Conservation (phyloP, 176 grass and related monocot species). For the Coix lacrymajobi region DNA sequence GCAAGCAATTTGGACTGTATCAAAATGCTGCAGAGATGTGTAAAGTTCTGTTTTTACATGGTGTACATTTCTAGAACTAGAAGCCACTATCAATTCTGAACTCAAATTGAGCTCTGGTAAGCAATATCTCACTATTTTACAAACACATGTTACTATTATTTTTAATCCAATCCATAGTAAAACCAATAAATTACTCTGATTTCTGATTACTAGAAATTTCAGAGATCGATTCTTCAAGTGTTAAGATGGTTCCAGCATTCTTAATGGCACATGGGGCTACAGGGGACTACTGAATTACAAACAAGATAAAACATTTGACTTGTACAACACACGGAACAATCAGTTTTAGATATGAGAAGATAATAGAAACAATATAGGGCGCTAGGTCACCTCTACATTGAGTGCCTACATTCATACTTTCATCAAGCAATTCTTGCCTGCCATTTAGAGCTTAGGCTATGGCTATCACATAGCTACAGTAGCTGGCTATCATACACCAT, state of each 20-base stretch:
- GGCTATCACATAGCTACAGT: background rate
- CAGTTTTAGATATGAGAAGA: too few species aligned
- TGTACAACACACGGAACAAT: too few species aligned
- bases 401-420: background rate
- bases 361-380: too few species aligned
- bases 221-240: too few species aligned
- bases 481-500: conserved; percentile 23
- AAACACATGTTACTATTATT: background rate
- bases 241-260: background rate
- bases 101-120: background rate
- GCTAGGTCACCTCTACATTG: too few species aligned
- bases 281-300: too few species aligned
- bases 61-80: too few species aligned
- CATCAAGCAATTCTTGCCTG: background rate
- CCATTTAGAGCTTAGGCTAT: conserved; percentile 11
- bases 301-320: too few species aligned
- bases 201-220: background rate
- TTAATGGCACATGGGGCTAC: conserved; percentile 11
- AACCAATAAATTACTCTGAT: too few species aligned
- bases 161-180: background rate
- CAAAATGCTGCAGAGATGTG: too few species aligned
- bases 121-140: background rate
- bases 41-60: too few species aligned
- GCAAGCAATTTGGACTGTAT: too few species aligned
- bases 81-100: background rate